A percentile compares a stretch with the other conserved stretches of the same genome.
These are phyloP conservation scores for Saitoella complicata DNA, from an alignment of 805 yeast genomes.

Conservation along the genomic window DNA sequence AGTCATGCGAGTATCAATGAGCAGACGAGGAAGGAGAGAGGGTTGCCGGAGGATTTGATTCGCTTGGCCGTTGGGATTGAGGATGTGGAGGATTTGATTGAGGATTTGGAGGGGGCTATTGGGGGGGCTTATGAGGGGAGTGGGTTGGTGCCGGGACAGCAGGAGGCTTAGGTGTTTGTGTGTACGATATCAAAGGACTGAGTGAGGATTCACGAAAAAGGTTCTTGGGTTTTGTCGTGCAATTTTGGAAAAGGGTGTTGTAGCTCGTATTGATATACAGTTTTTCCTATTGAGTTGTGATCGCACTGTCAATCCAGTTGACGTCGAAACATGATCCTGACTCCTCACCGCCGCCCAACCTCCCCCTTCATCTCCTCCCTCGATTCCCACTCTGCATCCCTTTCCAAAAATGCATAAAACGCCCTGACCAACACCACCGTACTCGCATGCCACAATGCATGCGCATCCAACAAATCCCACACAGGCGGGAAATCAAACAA, in stretches of 20 bases:
- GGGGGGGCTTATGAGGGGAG: conserved; percentile 26
- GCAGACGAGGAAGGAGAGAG: conserved; percentile 70
- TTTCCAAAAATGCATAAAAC: conserved; percentile 42
- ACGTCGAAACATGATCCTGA: no score
- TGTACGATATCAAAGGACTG: no score
- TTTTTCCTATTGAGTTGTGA: no score
- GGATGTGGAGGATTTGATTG: conserved; percentile 59
- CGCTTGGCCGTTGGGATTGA: conserved; percentile 89
- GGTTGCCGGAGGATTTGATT: conserved; percentile 80
- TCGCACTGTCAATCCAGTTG: no score
- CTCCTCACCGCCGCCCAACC: conserved; percentile 1
- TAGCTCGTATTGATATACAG: no score
- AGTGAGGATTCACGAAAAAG: no score
- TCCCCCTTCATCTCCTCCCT: conserved; percentile 3
- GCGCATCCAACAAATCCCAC: conserved; percentile 64
- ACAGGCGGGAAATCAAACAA: conserved; percentile 76
- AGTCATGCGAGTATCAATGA: conserved; percentile 94
- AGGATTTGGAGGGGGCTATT: conserved; percentile 62
- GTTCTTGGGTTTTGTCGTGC: no score
- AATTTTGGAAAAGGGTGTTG: no score
- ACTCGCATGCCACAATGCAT: conserved; percentile 81
- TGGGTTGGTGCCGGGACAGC: no score
- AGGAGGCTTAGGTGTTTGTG: no score
- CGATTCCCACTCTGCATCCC: conserved; percentile 17
- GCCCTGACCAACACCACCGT: conserved; percentile 68